These are phyloP conservation scores for Salix purpurea DNA, from an alignment of 345 rosid genomes.

Conservation along the genomic window DNA sequence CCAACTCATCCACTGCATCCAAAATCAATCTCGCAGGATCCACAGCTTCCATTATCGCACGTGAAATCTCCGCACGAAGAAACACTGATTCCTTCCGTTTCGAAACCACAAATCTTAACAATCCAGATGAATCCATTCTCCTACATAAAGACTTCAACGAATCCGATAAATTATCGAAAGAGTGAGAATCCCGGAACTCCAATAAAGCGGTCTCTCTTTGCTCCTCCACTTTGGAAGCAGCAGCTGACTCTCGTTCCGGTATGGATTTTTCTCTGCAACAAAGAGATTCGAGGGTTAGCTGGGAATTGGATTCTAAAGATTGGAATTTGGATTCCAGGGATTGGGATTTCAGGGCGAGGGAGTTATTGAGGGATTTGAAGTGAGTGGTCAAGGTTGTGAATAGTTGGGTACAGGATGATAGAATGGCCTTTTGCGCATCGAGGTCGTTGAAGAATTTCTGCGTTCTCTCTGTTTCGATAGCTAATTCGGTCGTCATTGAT, in stretches of 20 bases:
- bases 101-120: constrained; percentile 33
- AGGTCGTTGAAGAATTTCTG: constrained; percentile 42
- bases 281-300: constrained; percentile 31
- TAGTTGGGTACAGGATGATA: constrained; percentile 41
- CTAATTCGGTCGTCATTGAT: constrained; percentile 26
- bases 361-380: constrained; percentile 39
- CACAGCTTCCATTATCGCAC: constrained; percentile 40
- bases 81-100: constrained; percentile 49
- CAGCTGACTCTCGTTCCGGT: constrained; percentile 40
- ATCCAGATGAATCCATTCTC: constrained; percentile 41
- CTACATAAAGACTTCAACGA: constrained; percentile 31
- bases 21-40: constrained; percentile 46
- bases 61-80: constrained; percentile 40
- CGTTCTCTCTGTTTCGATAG: constrained; percentile 30
- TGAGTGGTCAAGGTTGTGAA: constrained; percentile 39
- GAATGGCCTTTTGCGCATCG: constrained; percentile 31
- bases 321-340: constrained; percentile 41
- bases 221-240: constrained; percentile 23
- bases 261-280: constrained; percentile 34
- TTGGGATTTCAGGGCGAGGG: constrained; percentile 33
- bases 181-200: constrained; percentile 21
- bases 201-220: constrained; percentile 34
- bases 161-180: constrained; percentile 20
- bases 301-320: constrained; percentile 30
- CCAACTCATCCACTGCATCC: constrained; percentile 53